Conservation (phyloP, 495 filamentous ascomycete species). For the Pseudomonodictys pantanalensis region DNA sequence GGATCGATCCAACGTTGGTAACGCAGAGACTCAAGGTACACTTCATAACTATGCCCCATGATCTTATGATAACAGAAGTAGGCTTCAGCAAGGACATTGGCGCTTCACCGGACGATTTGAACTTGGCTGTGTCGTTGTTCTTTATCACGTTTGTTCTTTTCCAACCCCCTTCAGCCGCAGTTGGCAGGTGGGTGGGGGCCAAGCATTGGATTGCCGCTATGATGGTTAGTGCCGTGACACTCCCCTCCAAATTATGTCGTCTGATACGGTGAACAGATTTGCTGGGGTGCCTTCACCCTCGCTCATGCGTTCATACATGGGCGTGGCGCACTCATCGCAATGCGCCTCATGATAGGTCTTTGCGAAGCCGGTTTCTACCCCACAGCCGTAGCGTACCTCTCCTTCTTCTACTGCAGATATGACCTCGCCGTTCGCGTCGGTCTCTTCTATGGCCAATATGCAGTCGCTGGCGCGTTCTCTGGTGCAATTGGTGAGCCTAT, state of each 20-base stretch:
- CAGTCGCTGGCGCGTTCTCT: constrained; percentile 29
- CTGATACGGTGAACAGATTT: too few relatives aligned
- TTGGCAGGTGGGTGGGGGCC: background rate
- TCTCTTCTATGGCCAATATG: constrained; percentile 31
- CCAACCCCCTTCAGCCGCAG: background rate
- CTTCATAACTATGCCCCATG: too few relatives aligned
- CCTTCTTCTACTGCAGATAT: constrained; percentile 46
- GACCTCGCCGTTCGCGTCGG: constrained; percentile 38
- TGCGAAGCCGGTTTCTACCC: constrained; percentile 37
- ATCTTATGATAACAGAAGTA: too few relatives aligned
- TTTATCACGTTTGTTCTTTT: background rate
- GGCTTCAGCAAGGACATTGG: too few relatives aligned
- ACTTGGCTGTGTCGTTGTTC: background rate
- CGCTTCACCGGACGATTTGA: too few relatives aligned
- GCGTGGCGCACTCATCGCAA: background rate
- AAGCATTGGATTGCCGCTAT: background rate
- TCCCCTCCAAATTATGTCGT: too few relatives aligned
- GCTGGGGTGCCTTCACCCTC: background rate
- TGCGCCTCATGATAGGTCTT: constrained; percentile 3
- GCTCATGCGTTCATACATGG: background rate
- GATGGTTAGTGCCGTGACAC: too few relatives aligned
- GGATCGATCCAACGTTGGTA: too few relatives aligned
- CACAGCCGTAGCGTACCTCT: constrained; percentile 37
- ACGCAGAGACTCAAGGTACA: too few relatives aligned
- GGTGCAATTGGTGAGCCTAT: constrained; percentile 37